Conservation (phyloP, 768 basidiomycete genomes). For the Pleurotus cornucopiae region DNA sequence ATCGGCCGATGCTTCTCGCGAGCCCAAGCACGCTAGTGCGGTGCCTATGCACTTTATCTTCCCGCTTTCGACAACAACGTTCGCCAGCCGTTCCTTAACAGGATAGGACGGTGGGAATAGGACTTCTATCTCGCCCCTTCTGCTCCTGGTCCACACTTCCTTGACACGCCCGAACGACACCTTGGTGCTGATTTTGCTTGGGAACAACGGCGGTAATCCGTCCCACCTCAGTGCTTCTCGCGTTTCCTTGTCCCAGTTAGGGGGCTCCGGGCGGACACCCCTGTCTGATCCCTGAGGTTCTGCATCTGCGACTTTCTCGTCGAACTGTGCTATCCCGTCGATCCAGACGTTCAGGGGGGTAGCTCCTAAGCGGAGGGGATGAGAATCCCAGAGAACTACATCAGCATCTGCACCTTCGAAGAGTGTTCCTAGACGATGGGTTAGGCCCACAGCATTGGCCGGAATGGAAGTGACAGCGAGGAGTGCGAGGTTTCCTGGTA, state of each 20-base stretch:
- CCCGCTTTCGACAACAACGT: constrained; percentile 46
- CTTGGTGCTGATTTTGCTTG: constrained; percentile 26
- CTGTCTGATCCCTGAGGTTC: constrained; percentile 40
- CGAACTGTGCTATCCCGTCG: constrained; percentile 73
- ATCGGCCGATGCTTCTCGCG: constrained; percentile 13
- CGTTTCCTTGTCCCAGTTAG: constrained; percentile 63
- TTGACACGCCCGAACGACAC: constrained; percentile 68
- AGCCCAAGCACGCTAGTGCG: constrained; percentile 21
- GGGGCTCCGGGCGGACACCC: constrained; percentile 46
- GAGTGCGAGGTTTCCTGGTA: constrained; percentile 54
- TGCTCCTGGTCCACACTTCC: constrained; percentile 35
- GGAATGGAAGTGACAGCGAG: constrained; percentile 65
- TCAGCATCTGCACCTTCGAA: constrained; percentile 58
- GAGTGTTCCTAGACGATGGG: constrained; percentile 70
- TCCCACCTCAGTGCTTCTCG: constrained; percentile 57
- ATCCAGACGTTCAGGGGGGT: constrained; percentile 78
- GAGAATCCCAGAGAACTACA: constrained; percentile 73
- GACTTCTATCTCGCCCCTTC: constrained; percentile 27
- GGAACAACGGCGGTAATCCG: constrained; percentile 62
- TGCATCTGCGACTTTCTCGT: constrained; percentile 37
- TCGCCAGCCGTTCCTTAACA: constrained; percentile 19
- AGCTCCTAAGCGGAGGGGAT: constrained; percentile 71
- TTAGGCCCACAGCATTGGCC: constrained; percentile 62
- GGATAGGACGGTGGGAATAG: constrained; percentile 18
- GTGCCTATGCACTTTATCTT: constrained; percentile 47